These are phyloP conservation scores for Phytophthora ohioensis DNA, from an alignment of 352 stramenopile genomes.

Conservation along the genomic window DNA sequence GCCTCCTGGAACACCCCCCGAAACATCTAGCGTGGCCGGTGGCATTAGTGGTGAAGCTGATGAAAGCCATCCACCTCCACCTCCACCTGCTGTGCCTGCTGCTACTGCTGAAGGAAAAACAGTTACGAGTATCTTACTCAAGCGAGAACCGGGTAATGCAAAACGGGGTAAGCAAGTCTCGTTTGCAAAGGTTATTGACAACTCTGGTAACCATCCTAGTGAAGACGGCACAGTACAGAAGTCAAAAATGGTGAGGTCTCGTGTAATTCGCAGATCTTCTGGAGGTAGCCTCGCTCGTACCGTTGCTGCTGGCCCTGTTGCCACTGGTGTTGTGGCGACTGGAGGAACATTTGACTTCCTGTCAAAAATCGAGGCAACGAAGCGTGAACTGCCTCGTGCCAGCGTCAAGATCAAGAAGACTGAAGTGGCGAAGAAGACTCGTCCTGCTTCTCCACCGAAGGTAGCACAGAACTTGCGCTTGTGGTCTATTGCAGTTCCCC, in stretches of 20 bases:
- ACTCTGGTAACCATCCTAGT: conserved; percentile 32
- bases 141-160: conserved; percentile 19
- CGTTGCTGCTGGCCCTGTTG: conserved; percentile 42
- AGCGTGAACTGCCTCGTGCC: conserved; percentile 25
- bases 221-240: conserved; percentile 39
- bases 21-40: conserved; percentile 11
- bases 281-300: conserved; percentile 29
- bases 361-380: conserved; percentile 74
- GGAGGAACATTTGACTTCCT: conserved; percentile 88
- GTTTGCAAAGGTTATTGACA: conserved; percentile 58
- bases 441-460: conserved; percentile 33
- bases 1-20: not conserved
- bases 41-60: conserved; percentile 17
- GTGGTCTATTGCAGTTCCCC: not conserved
- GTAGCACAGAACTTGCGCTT: conserved; percentile 12
- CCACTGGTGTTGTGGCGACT: conserved; percentile 75
- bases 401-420: conserved; percentile 24
- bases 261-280: conserved; percentile 39
- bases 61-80: conserved; percentile 12
- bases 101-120: conserved; percentile 24
- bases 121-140: conserved; percentile 30
- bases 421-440: conserved; percentile 37
- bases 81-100: conserved; percentile 2
- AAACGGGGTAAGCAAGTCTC: conserved; percentile 64
- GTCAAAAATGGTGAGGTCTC: conserved; percentile 41